phyloP scores from a whole-genome alignment of 2,329 filamentous ascomycete species.

The Fusarium luffae region DNA sequence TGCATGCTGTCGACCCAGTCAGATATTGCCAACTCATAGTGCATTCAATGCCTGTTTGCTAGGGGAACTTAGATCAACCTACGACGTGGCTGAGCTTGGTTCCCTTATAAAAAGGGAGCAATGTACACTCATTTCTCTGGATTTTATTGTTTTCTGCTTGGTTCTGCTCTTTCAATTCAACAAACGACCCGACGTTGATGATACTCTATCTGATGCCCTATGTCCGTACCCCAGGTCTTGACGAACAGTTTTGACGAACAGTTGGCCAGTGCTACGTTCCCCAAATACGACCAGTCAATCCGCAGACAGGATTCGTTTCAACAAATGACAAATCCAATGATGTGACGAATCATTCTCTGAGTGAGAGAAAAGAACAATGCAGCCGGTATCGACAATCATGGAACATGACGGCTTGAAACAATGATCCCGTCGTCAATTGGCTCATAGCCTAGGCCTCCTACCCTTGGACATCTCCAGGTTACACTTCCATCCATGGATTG shows the following conservation, averaged over 20 bases:
- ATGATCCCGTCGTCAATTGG: constrained; percentile 27
- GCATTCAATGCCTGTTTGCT: constrained; percentile 39
- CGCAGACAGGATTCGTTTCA: background rate
- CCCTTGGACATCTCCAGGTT: constrained; percentile 23
- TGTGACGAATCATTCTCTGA: constrained; percentile 31
- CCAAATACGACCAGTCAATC: constrained; percentile 42
- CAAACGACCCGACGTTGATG: no score
- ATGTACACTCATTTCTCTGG: background rate
- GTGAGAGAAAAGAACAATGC: background rate
- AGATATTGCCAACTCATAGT: constrained; percentile 46
- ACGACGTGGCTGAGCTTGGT: constrained; percentile 26
- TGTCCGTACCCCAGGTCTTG: background rate
- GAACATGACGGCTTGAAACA: constrained; percentile 7
- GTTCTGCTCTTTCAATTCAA: background rate
- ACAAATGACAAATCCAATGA: background rate
- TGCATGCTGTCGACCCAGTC: constrained; percentile 42
- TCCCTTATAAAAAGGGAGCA: constrained; percentile 38
- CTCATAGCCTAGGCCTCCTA: constrained; percentile 30
- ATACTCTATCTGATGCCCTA: no score
- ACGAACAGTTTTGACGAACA: constrained; percentile 41
- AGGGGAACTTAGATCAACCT: constrained; percentile 1
- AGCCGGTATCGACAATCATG: background rate
- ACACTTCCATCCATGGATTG: no score
- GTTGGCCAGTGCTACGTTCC: constrained; percentile 44
- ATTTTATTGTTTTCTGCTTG: background rate